Evolutionary conservation across 208 protist genomes (phyloP), one percentile per base, ranked within the genome.

Genomic region (Wallacemonas collosoma): DNA sequence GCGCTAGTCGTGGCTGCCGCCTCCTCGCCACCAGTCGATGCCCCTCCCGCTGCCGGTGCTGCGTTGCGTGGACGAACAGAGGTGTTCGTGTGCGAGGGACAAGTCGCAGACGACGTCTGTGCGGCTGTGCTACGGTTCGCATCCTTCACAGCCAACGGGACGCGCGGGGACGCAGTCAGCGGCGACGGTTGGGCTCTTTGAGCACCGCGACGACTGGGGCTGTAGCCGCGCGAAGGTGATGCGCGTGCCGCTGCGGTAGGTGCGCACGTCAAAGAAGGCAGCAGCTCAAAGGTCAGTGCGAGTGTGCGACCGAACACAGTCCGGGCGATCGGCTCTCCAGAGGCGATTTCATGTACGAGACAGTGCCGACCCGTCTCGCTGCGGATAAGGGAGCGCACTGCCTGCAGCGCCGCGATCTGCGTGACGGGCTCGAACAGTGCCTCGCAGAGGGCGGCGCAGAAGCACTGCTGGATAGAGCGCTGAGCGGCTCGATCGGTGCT

Each of bases 231-330:
- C 14, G 51, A 7, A 6, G 51, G 14, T 56, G 51, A 12, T 56
- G 14, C 0, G 51, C 1, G 51, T 56, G 51, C 51, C 51, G 51
- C 47, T 12, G 54, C 56, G 15, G 6, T 1, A 8, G 8, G 5
- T 4, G 57, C 57, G 9, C 8, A 6, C 11, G 15, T 14, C 77
- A 70, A 79, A 4, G 73, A 17, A 14, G 62, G 71, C 2, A 75
- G 71, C 26, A 88, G 71, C 35, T 68, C 73, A 47, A 94, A 72
- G 38, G 85, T 90, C 41, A 90, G 47, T 2, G 73, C 79, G 35
- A 94, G 58, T 9, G 92, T 66, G 53, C 89, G 84, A 4, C 89
- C 89, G 72, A 94, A 94, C 58, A 77, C 71, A n/a, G 72, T 89
- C 3, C 89, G 89, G 2, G 77, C 68, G 26, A 89, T 65, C 7